phyloP scores from a whole-genome alignment of 2,329 filamentous ascomycete species.

The Xylaria sp. region DNA sequence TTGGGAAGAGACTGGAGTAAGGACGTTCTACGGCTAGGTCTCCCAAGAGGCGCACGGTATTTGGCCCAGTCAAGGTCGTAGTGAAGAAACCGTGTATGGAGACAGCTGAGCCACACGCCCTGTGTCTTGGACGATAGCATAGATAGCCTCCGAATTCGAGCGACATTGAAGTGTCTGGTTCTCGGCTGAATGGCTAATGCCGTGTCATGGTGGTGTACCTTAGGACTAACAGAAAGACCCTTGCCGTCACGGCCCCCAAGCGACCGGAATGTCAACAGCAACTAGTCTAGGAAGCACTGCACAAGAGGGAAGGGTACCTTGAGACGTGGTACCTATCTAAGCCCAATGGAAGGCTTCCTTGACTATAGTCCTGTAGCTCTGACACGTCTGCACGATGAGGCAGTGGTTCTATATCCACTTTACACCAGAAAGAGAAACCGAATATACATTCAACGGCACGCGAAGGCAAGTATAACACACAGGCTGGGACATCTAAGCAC shows the following conservation, averaged over 20 bases:
- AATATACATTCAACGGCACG: slow-evolving; percentile 45
- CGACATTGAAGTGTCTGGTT: slow-evolving; percentile 54
- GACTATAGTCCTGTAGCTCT: slow-evolving; percentile 28
- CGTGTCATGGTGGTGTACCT: slow-evolving; percentile 53
- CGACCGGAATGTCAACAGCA: slow-evolving; percentile 44
- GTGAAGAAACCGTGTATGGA: slow-evolving; percentile 46
- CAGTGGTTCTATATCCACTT: slow-evolving; percentile 34
- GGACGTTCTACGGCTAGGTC: slow-evolving; percentile 51
- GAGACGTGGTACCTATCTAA: slow-evolving; percentile 28
- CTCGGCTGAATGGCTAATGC: slow-evolving; percentile 64
- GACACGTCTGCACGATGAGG: slow-evolving; percentile 26
- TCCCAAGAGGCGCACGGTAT: slow-evolving; percentile 52
- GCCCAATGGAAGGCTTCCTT: slow-evolving; percentile 26
- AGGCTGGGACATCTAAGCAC: slow-evolving; percentile 54
- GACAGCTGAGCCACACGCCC: slow-evolving; percentile 56
- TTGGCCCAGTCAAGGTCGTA: slow-evolving; percentile 49
- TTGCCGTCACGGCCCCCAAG: slow-evolving; percentile 50
- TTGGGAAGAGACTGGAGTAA: slow-evolving; percentile 50
- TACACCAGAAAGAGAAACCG: slow-evolving; percentile 30
- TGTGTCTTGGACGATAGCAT: slow-evolving; percentile 50
- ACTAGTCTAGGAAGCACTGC: slow-evolving; percentile 39
- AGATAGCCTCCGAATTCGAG: slow-evolving; percentile 52
- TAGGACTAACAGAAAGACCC: slow-evolving; percentile 53
- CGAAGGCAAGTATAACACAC: slow-evolving; percentile 53
- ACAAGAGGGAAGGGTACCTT: slow-evolving; percentile 28